phyloP scores from a whole-genome alignment of 2,329 filamentous ascomycete genomes.

The Xylariaceae sp. region DNA sequence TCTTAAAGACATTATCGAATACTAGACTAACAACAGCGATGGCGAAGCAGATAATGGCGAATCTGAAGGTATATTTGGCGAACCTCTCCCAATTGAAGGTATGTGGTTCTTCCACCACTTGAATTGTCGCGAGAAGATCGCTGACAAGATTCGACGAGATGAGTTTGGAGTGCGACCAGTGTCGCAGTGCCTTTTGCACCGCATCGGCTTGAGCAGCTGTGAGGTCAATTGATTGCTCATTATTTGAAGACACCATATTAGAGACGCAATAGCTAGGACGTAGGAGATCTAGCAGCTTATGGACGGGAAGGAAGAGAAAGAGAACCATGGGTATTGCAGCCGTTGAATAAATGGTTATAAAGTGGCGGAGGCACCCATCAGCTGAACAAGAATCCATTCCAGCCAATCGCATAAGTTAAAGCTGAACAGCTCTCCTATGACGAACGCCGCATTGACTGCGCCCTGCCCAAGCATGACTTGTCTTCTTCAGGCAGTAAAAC shows the following conservation, averaged over 20 bases:
- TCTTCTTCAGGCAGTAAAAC: too few species aligned
- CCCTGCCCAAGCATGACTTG: too few species aligned
- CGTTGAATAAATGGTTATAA: too few species aligned
- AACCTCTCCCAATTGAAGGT: slow-evolving; percentile 24
- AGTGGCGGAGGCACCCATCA: too few species aligned
- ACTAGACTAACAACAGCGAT: slow-evolving; percentile 15
- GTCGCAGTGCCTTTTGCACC: slow-evolving; percentile 20
- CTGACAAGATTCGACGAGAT: slow-evolving; percentile 8
- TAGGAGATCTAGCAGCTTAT: too few species aligned
- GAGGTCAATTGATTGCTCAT: slow-evolving; percentile 2
- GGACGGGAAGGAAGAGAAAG: too few species aligned
- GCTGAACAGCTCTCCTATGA: too few species aligned
- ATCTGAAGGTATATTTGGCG: slow-evolving; percentile 27
- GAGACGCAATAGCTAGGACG: too few species aligned
- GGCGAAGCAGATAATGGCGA: slow-evolving; percentile 20
- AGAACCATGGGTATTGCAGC: too few species aligned
- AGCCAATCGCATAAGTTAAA: too few species aligned
- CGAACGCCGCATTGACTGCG: too few species aligned
- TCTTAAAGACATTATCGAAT: neutral
- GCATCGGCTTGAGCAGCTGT: slow-evolving; percentile 17
- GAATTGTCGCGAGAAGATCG: slow-evolving; percentile 19
- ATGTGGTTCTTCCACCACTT: slow-evolving; percentile 15
- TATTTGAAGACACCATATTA: slow-evolving; percentile 4
- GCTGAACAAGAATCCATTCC: too few species aligned
- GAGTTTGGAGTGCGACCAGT: slow-evolving; percentile 21